These are phyloP conservation scores for Chytriomyces confervae DNA, from an alignment of 192 early-diverging fungal species.

Conservation along the genomic window DNA sequence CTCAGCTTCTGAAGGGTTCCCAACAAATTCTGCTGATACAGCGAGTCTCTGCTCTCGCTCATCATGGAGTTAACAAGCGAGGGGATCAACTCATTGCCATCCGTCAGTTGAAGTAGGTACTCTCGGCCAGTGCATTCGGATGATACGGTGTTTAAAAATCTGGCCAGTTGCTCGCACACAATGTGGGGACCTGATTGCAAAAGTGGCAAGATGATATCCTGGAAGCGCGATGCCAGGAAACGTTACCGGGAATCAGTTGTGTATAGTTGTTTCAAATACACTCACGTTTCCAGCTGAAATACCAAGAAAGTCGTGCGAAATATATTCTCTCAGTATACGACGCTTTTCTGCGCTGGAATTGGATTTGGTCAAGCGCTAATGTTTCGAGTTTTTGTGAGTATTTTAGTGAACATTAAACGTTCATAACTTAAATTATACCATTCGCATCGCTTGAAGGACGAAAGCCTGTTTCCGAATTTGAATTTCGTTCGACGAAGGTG, in stretches of 20 bases:
- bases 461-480: conserved; percentile 26
- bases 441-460: conserved; percentile 47
- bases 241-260: background rate
- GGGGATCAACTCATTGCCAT: conserved; percentile 25
- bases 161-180: conserved; percentile 39
- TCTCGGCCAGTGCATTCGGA: conserved; percentile 50
- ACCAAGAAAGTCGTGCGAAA: conserved; percentile 42
- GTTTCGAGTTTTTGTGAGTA: conserved; percentile 7
- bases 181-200: conserved; percentile 23
- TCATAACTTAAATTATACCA: conserved; percentile 24
- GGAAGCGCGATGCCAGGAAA: background rate
- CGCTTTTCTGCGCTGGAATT: conserved; percentile 19
- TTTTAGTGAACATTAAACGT: background rate
- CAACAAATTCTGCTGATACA: conserved; percentile 48
- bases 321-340: conserved; percentile 27
- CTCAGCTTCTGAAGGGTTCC: conserved; percentile 59
- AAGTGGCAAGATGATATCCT: conserved; percentile 17
- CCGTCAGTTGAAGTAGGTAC: conserved; percentile 37
- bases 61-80: conserved; percentile 40
- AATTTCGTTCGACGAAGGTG: background rate
- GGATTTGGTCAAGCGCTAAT: conserved; percentile 23
- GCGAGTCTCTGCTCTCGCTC: conserved; percentile 29
- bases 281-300: conserved; percentile 28
- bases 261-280: background rate
- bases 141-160: conserved; percentile 49